Percentiles rank a stretch among this genome's conserved stretches.
phyloP scores from a whole-genome alignment of 2,329 filamentous ascomycete genomes.

The Metarhizium guizhouense region DNA sequence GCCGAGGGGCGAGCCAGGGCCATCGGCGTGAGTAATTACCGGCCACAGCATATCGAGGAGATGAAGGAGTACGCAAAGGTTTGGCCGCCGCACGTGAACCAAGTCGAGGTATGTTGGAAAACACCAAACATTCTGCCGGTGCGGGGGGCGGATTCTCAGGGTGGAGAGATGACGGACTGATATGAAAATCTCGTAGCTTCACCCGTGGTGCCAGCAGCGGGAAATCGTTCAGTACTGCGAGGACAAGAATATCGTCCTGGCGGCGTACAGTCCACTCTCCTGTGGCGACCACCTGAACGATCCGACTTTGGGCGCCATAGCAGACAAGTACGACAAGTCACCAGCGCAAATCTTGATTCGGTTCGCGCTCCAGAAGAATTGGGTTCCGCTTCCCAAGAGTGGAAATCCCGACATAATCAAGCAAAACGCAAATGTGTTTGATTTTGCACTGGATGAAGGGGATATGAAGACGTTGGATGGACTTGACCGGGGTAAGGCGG shows the following conservation, averaged over 20 bases:
- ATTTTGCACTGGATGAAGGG: constrained; percentile 45
- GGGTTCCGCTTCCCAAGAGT: constrained; percentile 61
- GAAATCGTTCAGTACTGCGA: constrained; percentile 49
- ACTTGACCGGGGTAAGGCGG: constrained; percentile 18
- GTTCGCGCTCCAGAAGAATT: constrained; percentile 61
- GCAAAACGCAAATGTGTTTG: constrained; percentile 52
- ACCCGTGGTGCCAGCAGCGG: constrained; percentile 57
- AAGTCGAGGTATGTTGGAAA: constrained; percentile 54
- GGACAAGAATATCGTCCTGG: constrained; percentile 60
- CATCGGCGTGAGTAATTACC: constrained; percentile 68
- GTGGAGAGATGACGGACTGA: background rate
- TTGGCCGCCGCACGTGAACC: constrained; percentile 65
- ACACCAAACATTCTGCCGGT: background rate
- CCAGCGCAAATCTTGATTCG: constrained; percentile 59
- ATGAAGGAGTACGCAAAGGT: constrained; percentile 55
- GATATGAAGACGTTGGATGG: constrained; percentile 41
- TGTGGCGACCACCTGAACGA: constrained; percentile 35
- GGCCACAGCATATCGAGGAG: constrained; percentile 58
- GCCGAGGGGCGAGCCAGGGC: constrained; percentile 50
- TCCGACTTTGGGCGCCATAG: constrained; percentile 44
- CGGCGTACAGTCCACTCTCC: constrained; percentile 30
- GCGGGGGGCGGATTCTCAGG: too few relatives aligned
- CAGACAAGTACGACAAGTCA: constrained; percentile 49
- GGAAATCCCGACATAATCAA: constrained; percentile 48
- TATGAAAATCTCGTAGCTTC: constrained; percentile 39